Percentiles rank a stretch among this genome's conserved stretches.
phyloP scores from a whole-genome alignment of 495 filamentous ascomycete species.

The Podospora pseudopauciseta region DNA sequence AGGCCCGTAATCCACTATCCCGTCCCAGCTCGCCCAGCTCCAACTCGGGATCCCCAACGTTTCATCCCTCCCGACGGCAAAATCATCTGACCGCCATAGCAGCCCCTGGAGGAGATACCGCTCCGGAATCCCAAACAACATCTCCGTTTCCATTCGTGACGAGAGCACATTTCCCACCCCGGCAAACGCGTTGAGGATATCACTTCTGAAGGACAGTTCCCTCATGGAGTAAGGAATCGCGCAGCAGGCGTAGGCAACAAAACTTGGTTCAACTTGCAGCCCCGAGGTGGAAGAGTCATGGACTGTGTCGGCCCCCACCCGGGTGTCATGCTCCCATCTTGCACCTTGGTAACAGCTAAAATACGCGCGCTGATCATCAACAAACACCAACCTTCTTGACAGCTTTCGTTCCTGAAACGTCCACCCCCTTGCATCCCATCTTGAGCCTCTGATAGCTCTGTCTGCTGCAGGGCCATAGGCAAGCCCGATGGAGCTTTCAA shows the following conservation, averaged over 20 bases:
- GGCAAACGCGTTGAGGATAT: constrained; percentile 1
- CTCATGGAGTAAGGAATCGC: neutral
- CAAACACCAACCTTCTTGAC: neutral
- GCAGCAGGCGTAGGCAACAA: neutral
- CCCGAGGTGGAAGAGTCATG: neutral
- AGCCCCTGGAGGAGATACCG: neutral
- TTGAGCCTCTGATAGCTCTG: neutral
- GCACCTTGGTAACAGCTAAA: neutral
- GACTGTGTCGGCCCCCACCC: neutral
- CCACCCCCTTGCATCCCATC: neutral
- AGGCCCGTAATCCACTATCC: neutral
- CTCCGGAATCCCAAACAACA: neutral
- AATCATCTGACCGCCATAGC: neutral
- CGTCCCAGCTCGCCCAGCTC: neutral
- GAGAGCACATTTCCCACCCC: neutral
- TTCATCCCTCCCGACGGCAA: neutral
- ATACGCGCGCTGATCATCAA: neutral
- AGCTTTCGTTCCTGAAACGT: neutral
- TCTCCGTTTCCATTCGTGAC: neutral
- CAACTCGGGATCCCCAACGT: neutral
- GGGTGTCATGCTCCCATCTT: neutral
- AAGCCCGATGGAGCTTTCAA: neutral
- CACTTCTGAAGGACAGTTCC: neutral
- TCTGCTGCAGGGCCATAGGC: neutral
- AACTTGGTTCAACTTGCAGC: neutral